These are phyloP conservation scores for Punctularia strigosozonata DNA, from an alignment of 768 basidiomycete genomes.

Conservation along the genomic window DNA sequence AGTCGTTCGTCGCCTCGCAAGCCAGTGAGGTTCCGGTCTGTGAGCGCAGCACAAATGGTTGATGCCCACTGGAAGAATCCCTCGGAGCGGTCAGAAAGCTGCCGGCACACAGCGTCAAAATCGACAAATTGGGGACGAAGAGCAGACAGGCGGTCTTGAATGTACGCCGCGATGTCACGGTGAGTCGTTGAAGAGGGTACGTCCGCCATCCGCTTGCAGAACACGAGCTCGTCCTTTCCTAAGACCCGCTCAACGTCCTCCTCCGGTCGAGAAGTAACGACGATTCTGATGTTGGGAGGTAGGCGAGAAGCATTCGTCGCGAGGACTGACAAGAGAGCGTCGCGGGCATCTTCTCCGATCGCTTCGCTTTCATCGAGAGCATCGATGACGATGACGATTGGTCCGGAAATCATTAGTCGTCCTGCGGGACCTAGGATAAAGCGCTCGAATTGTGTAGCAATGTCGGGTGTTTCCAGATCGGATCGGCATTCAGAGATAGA, in stretches of 20 bases:
- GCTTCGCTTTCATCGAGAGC: constrained; percentile 10
- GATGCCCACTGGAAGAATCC: neutral
- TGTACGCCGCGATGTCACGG: neutral
- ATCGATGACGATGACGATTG: constrained; percentile 6
- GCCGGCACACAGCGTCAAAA: neutral
- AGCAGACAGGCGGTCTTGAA: neutral
- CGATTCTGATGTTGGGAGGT: constrained; percentile 18
- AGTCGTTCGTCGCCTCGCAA: neutral
- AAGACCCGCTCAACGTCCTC: constrained; percentile 10
- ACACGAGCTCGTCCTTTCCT: neutral
- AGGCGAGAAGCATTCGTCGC: constrained; percentile 7
- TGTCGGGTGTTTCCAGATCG: neutral
- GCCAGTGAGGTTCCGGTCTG: neutral
- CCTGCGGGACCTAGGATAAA: constrained; percentile 3
- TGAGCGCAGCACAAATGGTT: neutral
- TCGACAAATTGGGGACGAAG: neutral
- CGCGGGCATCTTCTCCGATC: constrained; percentile 8
- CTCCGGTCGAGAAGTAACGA: constrained; percentile 21
- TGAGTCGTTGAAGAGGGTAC: neutral
- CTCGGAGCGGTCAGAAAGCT: neutral
- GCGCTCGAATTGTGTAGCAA: constrained; percentile 1
- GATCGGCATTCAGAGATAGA: neutral
- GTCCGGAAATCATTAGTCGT: neutral
- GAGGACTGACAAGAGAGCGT: constrained; percentile 13
- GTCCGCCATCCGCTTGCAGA: neutral